Base-by-base conservation (phyloP, 2,329 filamentous ascomycete species). In the Trichoderma polysporum region DNA sequence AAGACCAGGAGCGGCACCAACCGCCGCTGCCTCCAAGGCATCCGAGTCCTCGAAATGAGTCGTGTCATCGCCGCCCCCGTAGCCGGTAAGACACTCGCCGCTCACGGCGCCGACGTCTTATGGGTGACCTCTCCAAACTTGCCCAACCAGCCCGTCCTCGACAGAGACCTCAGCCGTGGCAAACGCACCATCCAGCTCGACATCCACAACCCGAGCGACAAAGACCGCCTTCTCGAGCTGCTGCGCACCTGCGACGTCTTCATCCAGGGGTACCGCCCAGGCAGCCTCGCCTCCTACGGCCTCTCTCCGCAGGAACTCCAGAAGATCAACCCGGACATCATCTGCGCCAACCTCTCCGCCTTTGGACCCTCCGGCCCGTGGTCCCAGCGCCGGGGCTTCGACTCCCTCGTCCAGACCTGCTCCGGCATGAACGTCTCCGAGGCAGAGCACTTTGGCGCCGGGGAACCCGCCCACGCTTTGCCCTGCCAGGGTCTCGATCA, bases 21-120 rank as follows among this genome's bases (percentile, higher is more conserved):
- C 12, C 37, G 54, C 22, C 37, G 63, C 19, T 80, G 78, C 74
- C 71, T 86, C 81, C 45, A 80, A 76, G 90, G 90, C 0, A 81
- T 92, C 71, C 88, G 88, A 66, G 89, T 92, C 6, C 81, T 93
- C 7, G 90, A 93, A 74, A 79, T 92, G 58, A 90, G 88, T 72
- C 86, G 90, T 19, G 87, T 92, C 66, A 91, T 93, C 69, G 90
- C 90, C 12, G 90, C 88, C 0, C 90, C 90, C 12, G 85, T 88
- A 1, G 88, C 91, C 64, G 86, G 87, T 12, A 85, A 87, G 47
- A 86, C 86, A 0, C 83, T 93, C 0, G 89, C 89, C 19, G 89
- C 90, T 59, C 88, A 91, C 73, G 90, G 90, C 9, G 90, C 90
- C 9, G 84, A 88, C 62, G 89, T 93, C 1, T 81, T 92, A 68